Evolutionary conservation across 2,329 filamentous ascomycete species (phyloP).

Genomic region (Pseudogymnoascus sp.): DNA sequence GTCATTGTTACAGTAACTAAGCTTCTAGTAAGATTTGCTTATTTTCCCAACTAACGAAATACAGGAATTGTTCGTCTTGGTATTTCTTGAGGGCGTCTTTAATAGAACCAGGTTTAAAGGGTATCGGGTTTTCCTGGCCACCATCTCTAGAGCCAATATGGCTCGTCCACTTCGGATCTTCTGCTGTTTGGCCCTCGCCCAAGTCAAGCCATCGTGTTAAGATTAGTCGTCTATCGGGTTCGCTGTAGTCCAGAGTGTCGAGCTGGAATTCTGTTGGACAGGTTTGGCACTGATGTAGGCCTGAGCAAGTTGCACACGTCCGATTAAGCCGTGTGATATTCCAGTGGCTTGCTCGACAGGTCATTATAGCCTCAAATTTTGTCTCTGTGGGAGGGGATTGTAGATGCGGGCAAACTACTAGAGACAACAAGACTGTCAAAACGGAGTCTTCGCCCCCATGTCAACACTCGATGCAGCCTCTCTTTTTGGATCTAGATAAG

Average conservation of each 20-base stretch:
- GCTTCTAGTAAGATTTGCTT: too few species aligned
- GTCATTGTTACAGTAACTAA: too few species aligned
- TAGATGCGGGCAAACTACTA: background rate
- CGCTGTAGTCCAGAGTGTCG: background rate
- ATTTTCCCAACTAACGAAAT: too few species aligned
- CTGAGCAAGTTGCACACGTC: background rate
- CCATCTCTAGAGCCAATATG: background rate
- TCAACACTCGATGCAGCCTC: background rate
- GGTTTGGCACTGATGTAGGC: background rate
- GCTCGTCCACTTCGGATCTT: background rate
- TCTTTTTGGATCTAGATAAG: background rate
- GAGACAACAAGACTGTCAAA: background rate
- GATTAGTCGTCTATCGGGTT: background rate
- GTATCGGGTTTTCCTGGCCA: background rate
- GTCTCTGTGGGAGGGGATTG: background rate
- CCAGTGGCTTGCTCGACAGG: background rate
- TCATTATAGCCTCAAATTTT: background rate
- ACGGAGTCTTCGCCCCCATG: background rate
- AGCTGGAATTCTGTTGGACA: background rate
- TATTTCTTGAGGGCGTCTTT: background rate
- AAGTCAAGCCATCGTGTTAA: background rate
- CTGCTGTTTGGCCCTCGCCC: background rate
- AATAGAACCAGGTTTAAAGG: background rate
- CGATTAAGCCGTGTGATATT: background rate
- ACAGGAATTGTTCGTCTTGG: background rate